phyloP scores from a whole-genome alignment of 1,284 basidiomycete species.

The Cryptococcus deneoformans region DNA sequence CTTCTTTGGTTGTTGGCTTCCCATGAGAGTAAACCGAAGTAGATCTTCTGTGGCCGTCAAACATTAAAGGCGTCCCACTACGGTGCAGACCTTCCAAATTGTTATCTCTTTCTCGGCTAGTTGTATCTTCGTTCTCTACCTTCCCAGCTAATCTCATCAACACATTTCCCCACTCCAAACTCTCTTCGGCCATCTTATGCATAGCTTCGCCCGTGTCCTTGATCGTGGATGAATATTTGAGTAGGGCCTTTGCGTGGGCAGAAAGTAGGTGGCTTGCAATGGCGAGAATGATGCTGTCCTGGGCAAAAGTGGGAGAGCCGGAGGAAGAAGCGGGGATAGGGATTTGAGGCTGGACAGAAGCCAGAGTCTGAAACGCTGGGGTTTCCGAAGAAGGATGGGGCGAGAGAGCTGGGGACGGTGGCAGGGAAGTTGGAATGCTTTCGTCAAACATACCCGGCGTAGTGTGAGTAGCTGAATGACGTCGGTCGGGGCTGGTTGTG shows the following conservation, averaged over 20 bases:
- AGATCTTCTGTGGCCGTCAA: too few relatives aligned
- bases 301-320: constrained; percentile 7
- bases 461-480: background rate
- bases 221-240: constrained; percentile 24
- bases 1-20: too few relatives aligned
- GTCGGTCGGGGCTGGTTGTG: background rate
- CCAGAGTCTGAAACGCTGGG: too few relatives aligned
- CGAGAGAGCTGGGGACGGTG: background rate
- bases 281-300: constrained; percentile 16
- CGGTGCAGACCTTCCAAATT: background rate
- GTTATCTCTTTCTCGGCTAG: constrained; percentile 3
- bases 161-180: constrained; percentile 25
- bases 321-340: background rate
- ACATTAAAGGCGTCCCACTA: background rate
- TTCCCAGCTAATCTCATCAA: constrained; percentile 21
- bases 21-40: too few relatives aligned
- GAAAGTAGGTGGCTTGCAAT: constrained; percentile 35
- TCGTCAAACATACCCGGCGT: constrained; percentile 3
- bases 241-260: constrained; percentile 28
- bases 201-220: constrained; percentile 22
- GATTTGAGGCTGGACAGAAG: background rate
- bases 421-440: background rate
- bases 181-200: constrained; percentile 26
- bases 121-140: too few relatives aligned
- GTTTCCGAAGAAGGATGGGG: background rate